Evolutionary conservation across 164 flowering plant species (phyloP).

Genomic region (Saururus chinensis): DNA sequence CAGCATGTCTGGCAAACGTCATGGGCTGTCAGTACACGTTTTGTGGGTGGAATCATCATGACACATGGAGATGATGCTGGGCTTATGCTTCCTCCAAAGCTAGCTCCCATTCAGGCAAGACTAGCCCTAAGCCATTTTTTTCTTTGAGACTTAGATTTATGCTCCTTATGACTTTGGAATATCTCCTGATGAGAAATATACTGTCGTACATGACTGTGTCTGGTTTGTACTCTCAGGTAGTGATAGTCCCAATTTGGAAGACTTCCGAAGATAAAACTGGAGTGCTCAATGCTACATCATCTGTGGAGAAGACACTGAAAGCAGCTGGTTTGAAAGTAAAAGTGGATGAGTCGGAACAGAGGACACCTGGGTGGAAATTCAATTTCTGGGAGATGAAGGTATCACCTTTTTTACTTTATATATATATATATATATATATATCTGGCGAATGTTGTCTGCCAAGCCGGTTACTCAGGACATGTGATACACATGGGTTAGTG

Average conservation of each 20-base stretch:
- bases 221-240: slow-evolving; percentile 38
- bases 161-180: not conserved
- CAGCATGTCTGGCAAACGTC: slow-evolving; percentile 98
- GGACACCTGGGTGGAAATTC: slow-evolving; percentile 97
- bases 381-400: slow-evolving; percentile 99
- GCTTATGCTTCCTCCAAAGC: slow-evolving; percentile 79
- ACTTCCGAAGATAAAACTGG: slow-evolving; percentile 51
- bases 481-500: too few species aligned
- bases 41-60: slow-evolving; percentile 94
- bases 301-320: slow-evolving; percentile 42
- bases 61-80: slow-evolving; percentile 93
- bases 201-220: not conserved
- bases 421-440: too few species aligned
- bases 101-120: slow-evolving; percentile 84
- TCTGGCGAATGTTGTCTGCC: too few species aligned
- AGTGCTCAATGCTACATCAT: slow-evolving; percentile 64
- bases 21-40: slow-evolving; percentile 94
- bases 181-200: not conserved
- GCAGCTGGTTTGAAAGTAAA: slow-evolving; percentile 67
- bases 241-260: slow-evolving; percentile 92
- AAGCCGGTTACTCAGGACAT: too few species aligned
- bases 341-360: slow-evolving; percentile 82
- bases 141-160: not conserved
- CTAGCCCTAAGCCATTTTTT: not conserved
- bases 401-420: slow-evolving; percentile 2